Base-by-base conservation (phyloP, 495 filamentous ascomycete species). In the Aspergillus cavernicola region DNA sequence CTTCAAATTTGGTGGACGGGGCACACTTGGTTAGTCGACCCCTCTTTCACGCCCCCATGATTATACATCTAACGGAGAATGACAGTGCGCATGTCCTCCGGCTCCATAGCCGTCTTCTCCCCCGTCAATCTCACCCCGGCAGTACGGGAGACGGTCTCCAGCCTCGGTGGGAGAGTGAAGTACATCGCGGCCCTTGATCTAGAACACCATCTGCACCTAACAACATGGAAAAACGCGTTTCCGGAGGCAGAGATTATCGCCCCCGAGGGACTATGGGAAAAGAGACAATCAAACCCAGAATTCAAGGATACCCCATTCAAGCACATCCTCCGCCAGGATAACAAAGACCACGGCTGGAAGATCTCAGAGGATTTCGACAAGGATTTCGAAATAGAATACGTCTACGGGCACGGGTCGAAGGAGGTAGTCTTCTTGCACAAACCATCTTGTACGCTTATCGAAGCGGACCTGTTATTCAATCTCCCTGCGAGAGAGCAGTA, bases 391-490 rank as follows among this genome's bases (percentile, higher is more conserved):
- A 80, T 81, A 56, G 92, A 97, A 68, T 95, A 85, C 64, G 86
- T 96, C 26, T 72, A 84, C 60, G 80, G 79, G 6, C 93, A 97
- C 66, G 71, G 75, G 11, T 95, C 91, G 64, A 86, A 88, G 66
- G 93, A 98, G 67, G 66, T 97, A 10, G 89, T 92, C 18, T 89
- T 97, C 66, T 67, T 84, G 62, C 89, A 95, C 67, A 87, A 86
- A 65, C 90, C 88, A 0, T 85, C 87, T 22, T 73, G 76, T 32
- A 90, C 90, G 0, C 70, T 98, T n/a, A 89, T 98, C 59, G 75
- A 96, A 71, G 93, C 90, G 16, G 93, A 98, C 64, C 65, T 97
- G 33, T 59, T 97, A 51, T 98, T 97, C 75, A 97, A 96, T 66
- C 69, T 96, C 18, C 93, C 93, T 0, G 85, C 92, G 1, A 78